Percentiles rank a stretch among this genome's conserved stretches.
phyloP scores from a whole-genome alignment of 805 yeast genomes.

The Cyberlindnera suaveolens region DNA sequence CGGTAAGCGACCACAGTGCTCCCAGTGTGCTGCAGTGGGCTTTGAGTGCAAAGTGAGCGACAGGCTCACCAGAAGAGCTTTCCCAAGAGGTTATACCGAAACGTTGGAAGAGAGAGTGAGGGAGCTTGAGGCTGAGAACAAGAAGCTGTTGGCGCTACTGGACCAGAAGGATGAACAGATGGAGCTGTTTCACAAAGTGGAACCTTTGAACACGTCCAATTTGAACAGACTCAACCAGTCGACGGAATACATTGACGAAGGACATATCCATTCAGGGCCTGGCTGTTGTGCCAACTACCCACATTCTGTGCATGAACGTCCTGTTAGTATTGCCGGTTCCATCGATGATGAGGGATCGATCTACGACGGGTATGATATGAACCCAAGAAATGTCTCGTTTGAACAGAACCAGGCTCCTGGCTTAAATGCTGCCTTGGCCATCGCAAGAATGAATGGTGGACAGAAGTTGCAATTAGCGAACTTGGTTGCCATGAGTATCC shows the following conservation, averaged over 20 bases:
- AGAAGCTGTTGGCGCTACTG: slow-evolving; percentile 55
- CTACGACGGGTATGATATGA: slow-evolving; percentile 14
- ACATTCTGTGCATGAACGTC: slow-evolving; percentile 49
- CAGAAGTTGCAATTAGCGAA: slow-evolving; percentile 43
- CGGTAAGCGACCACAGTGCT: slow-evolving; percentile 66
- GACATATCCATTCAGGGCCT: slow-evolving; percentile 42
- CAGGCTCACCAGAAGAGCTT: slow-evolving; percentile 76
- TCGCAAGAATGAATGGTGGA: slow-evolving; percentile 45
- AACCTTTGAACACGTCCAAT: slow-evolving; percentile 30
- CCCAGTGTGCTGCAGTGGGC: slow-evolving; percentile 79
- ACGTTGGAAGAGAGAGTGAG: slow-evolving; percentile 83
- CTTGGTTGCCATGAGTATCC: slow-evolving; percentile 65
- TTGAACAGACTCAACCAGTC: slow-evolving; percentile 26
- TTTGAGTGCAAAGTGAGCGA: slow-evolving; percentile 86
- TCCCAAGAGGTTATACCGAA: slow-evolving; percentile 90
- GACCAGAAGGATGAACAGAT: slow-evolving; percentile 61
- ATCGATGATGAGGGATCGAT: slow-evolving; percentile 34
- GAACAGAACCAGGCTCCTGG: slow-evolving; percentile 74
- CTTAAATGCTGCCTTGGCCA: slow-evolving; percentile 59
- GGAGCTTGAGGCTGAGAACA: slow-evolving; percentile 77
- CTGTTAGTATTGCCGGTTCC: slow-evolving; percentile 62
- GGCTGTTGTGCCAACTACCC: slow-evolving; percentile 52
- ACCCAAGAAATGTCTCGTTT: slow-evolving; percentile 35
- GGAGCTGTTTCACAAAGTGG: slow-evolving; percentile 28
- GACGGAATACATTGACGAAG: slow-evolving; percentile 19